phyloP scores from a whole-genome alignment of 2,329 filamentous ascomycete species.

The Epichloe baconii region DNA sequence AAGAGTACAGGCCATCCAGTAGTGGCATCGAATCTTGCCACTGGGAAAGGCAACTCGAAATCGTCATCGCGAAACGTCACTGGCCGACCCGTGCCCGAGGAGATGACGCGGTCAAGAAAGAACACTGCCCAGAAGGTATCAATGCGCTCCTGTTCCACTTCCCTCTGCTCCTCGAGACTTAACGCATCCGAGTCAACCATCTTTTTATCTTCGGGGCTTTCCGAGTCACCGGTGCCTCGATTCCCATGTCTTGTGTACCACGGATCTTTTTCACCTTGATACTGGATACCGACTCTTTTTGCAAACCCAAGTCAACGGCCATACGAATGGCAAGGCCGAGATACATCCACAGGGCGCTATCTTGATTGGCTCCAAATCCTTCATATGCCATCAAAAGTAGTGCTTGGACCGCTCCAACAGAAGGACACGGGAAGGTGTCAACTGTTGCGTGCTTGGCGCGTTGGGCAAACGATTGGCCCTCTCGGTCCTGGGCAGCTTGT shows the following conservation, averaged over 20 bases:
- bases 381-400: conserved; percentile 77
- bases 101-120: conserved; percentile 76
- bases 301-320: conserved; percentile 67
- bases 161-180: conserved; percentile 41
- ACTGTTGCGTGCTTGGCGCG: conserved; percentile 72
- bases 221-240: conserved; percentile 20
- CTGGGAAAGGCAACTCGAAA: conserved; percentile 63
- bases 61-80: conserved; percentile 77
- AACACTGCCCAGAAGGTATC: conserved; percentile 89
- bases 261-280: conserved; percentile 40
- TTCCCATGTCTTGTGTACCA: conserved; percentile 34
- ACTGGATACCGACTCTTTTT: conserved; percentile 65
- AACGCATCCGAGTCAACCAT: conserved; percentile 26
- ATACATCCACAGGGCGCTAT: conserved; percentile 91
- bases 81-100: conserved; percentile 71
- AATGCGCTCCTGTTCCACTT: conserved; percentile 66
- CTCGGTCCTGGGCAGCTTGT: conserved; percentile 44
- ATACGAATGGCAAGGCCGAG: conserved; percentile 76
- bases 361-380: conserved; percentile 76
- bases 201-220: conserved; percentile 27
- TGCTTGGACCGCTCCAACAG: conserved; percentile 71
- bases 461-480: conserved; percentile 69
- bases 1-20: conserved; percentile 67
- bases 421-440: conserved; percentile 72
- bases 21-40: conserved; percentile 33